Conservation (phyloP, 129 eudicot genomes). For the Flaveria trinervia region DNA sequence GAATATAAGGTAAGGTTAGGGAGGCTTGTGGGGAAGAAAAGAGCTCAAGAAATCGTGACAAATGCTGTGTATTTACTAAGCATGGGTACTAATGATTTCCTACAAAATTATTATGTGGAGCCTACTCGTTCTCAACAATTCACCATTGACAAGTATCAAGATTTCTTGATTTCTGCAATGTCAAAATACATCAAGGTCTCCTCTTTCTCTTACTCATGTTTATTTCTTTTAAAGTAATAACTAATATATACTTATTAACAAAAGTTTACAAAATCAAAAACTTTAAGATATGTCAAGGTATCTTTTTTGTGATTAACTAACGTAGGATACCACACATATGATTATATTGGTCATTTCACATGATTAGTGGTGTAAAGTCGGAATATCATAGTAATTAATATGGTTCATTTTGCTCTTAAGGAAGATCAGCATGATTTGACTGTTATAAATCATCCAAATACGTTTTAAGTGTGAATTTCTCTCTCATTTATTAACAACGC, state of each 20-base stretch:
- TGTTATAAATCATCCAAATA: too few species aligned
- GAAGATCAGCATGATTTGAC: too few species aligned
- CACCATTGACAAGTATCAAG: conserved; percentile 51
- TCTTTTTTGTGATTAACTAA: not conserved
- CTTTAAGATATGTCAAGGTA: too few species aligned
- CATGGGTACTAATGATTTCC: conserved; percentile 67
- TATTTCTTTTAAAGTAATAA: not conserved
- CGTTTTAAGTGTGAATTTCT: too few species aligned
- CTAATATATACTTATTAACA: not conserved
- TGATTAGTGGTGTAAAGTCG: too few species aligned
- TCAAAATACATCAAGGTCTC: conserved; percentile 44
- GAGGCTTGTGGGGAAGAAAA: conserved; percentile 39
- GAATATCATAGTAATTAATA: too few species aligned
- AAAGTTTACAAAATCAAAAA: not conserved
- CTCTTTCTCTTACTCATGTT: conserved; percentile 16
- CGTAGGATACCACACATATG: not conserved
- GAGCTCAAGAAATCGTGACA: conserved; percentile 38
- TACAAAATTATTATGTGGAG: conserved; percentile 53
- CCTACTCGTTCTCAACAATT: conserved; percentile 47
- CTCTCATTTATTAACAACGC: too few species aligned
- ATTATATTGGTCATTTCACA: not conserved
- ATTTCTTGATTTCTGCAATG: conserved; percentile 53
- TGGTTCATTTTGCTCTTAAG: too few species aligned
- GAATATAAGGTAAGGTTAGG: conserved; percentile 50
- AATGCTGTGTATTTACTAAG: conserved; percentile 48